Evolutionary conservation across 257 asterid genomes (phyloP).

Genomic region (Euphrasia confusa): DNA sequence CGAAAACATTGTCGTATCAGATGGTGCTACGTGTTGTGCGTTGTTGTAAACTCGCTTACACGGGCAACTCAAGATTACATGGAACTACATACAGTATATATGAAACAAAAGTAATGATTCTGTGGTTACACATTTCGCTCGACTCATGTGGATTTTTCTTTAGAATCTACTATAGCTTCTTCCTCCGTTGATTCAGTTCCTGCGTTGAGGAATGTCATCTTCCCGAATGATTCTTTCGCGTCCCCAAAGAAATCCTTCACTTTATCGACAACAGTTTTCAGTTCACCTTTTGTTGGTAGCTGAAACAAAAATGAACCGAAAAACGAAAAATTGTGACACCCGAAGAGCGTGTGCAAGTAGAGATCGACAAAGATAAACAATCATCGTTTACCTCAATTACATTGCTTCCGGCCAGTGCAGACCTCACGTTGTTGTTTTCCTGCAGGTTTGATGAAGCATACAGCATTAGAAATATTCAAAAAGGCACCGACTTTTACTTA

Average conservation of each 20-base stretch:
- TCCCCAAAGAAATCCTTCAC: slow-evolving; percentile 4
- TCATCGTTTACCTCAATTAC: slow-evolving; percentile 66
- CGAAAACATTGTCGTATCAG: too few relatives aligned
- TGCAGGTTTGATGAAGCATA: slow-evolving; percentile 30
- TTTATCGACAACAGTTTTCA: slow-evolving; percentile 2
- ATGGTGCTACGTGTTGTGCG: too few relatives aligned
- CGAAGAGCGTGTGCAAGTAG: background rate
- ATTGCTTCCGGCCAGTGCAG: slow-evolving; percentile 67
- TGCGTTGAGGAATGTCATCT: slow-evolving; percentile 4
- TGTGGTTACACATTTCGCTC: background rate
- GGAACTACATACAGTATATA: background rate
- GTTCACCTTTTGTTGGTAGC: background rate
- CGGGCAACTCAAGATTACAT: too few relatives aligned
- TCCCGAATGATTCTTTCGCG: slow-evolving; percentile 4
- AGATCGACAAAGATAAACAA: background rate
- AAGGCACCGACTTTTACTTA: background rate
- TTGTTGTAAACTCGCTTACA: too few relatives aligned
- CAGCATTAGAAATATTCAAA: background rate
- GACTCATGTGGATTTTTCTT: slow-evolving; percentile 61
- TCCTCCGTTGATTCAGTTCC: slow-evolving; percentile 35
- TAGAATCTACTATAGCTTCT: slow-evolving; percentile 40
- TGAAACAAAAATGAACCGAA: background rate
- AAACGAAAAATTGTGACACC: background rate
- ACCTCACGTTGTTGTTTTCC: slow-evolving; percentile 76
- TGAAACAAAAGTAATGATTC: background rate